Evolutionary conservation across 2,329 filamentous ascomycete genomes (phyloP), one percentile per base, ranked within the genome.

Genomic region (Colletotrichum kahawae): DNA sequence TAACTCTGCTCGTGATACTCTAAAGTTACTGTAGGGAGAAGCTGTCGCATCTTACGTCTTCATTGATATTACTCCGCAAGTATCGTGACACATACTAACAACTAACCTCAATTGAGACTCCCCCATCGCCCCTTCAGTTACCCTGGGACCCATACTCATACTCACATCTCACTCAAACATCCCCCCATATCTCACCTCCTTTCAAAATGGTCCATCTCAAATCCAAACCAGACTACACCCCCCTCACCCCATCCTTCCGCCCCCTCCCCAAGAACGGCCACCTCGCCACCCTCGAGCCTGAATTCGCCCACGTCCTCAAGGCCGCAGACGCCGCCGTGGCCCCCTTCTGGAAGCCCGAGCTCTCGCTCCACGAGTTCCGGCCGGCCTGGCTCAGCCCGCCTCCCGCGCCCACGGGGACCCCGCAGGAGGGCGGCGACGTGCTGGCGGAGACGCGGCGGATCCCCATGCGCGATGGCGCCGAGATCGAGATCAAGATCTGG

Each of bases 401-500:
- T 21, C 79, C 75, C 71, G 79, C 75, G 77, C 82, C 77, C 13
- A 67, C 33, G 66, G 82, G 79, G 2, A 82, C 80, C 4, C 84
- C 83, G 18, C 76, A 79, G 69, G 82, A 83, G 54, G 82, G 81
- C 57, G 77, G 76, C n/a, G 82, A 84, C n/a, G 80, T 85, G 7
- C 31, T 79, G 24, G 82, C 82, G 24, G 80, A 81, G 57, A 76
- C 80, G 36, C 60, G 77, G 13, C 78, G 76, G 43, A 80, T 84
- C 43, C 77, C 79, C 3, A 78, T 82, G 67, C 80, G 83, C 24
- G 84, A 85, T 68, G 83, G 84, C 21, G 77, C 78, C 4, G 29
- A 78, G 69, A 70, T 84, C 36, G 83, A 84, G 77, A 70, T 85
- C 70, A 84, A 84, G 77, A 77, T 84, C 8, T 83, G 84, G 71